These are phyloP conservation scores for Gynandropsis gynandra DNA, from an alignment of 345 rosid genomes.

Conservation along the genomic window DNA sequence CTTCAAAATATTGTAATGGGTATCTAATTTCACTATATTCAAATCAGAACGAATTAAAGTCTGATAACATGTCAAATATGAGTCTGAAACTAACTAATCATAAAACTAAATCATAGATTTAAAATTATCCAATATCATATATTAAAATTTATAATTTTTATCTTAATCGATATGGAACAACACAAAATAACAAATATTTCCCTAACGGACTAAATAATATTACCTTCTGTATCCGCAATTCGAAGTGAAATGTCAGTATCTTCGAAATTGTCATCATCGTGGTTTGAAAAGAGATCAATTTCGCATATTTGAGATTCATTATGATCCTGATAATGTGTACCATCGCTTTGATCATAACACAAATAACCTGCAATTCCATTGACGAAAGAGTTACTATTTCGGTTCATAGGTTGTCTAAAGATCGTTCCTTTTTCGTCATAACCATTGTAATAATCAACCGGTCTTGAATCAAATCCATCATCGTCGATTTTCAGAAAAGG, in stretches of 20 bases:
- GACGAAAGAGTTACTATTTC: too few species aligned
- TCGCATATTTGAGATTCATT: slow-evolving; percentile 39
- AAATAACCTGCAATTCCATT: slow-evolving; percentile 29
- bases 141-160: too few species aligned
- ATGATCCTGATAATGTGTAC: slow-evolving; percentile 32
- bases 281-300: slow-evolving; percentile 49
- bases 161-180: too few species aligned
- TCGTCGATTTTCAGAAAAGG: slow-evolving; percentile 65
- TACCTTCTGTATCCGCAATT: slow-evolving; percentile 86
- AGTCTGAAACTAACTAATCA: too few species aligned
- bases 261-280: slow-evolving; percentile 44
- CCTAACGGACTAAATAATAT: not conserved
- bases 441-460: slow-evolving; percentile 35
- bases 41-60: too few species aligned
- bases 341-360: slow-evolving; percentile 30
- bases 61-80: too few species aligned
- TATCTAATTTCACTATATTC: too few species aligned
- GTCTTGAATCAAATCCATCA: slow-evolving; percentile 33
- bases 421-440: slow-evolving; percentile 36
- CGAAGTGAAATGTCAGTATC: slow-evolving; percentile 59
- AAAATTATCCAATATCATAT: too few species aligned
- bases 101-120: too few species aligned
- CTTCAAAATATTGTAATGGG: too few species aligned
- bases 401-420: slow-evolving; percentile 40
- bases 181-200: too few species aligned